phyloP scores from a whole-genome alignment of 306 rosid genomes.

The Cicer arietinum region DNA sequence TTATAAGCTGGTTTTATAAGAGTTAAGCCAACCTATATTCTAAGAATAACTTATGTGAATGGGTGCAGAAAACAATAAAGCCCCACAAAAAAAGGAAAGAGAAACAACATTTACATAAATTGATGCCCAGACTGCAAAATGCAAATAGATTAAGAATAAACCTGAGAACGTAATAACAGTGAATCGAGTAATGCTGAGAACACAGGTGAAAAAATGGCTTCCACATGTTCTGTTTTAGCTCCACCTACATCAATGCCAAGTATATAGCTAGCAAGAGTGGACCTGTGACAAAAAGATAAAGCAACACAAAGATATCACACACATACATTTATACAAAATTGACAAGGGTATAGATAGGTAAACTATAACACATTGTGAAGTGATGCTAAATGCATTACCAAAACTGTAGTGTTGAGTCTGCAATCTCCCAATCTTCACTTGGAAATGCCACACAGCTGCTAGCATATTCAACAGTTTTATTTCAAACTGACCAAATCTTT shows the following conservation, averaged over 20 bases:
- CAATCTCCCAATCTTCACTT: constrained; percentile 95
- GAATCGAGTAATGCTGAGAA: constrained; percentile 87
- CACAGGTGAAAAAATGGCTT: constrained; percentile 74
- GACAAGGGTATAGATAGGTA: constrained; percentile 24
- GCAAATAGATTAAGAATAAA: constrained; percentile 54
- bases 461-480: constrained; percentile 46
- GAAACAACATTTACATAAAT: neutral
- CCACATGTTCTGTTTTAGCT: constrained; percentile 61
- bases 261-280: constrained; percentile 80
- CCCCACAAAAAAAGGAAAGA: neutral
- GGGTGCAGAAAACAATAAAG: constrained; percentile 30
- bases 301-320: constrained; percentile 30
- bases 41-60: neutral
- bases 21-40: too few relatives aligned
- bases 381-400: constrained; percentile 64
- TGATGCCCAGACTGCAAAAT: constrained; percentile 19
- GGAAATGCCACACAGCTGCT: constrained; percentile 95
- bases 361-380: constrained; percentile 30
- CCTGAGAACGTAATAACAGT: constrained; percentile 88
- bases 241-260: constrained; percentile 78
- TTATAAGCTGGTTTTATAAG: too few relatives aligned
- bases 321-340: constrained; percentile 39
- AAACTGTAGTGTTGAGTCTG: constrained; percentile 92
- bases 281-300: constrained; percentile 62
- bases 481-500: constrained; percentile 38